phyloP scores from a whole-genome alignment of 768 basidiomycete species.

The Podaxis sp. region DNA sequence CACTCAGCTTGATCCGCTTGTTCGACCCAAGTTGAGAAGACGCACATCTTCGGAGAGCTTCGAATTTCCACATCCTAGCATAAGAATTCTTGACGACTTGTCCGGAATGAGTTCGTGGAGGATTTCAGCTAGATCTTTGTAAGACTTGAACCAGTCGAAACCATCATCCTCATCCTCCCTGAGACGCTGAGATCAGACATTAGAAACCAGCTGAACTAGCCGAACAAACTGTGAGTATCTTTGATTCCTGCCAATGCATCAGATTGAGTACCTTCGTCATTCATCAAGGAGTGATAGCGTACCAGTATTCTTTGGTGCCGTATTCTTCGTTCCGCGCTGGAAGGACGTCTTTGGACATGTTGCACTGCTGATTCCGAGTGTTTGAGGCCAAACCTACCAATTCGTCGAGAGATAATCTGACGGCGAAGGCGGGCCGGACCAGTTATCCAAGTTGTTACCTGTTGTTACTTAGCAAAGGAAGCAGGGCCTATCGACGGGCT shows the following conservation, averaged over 20 bases:
- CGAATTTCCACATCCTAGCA: constrained; percentile 87
- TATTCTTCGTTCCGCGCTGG: constrained; percentile 72
- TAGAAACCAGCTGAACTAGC: neutral
- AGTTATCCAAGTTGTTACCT: too few species aligned
- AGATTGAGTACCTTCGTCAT: neutral
- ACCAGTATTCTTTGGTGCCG: constrained; percentile 71
- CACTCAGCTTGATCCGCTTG: neutral
- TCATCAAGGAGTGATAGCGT: constrained; percentile 19
- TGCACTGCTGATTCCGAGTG: neutral
- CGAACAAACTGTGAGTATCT: constrained; percentile 63
- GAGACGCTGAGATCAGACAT: constrained; percentile 8
- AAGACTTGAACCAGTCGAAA: constrained; percentile 90
- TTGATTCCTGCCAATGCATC: constrained; percentile 51
- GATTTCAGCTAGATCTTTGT: constrained; percentile 64
- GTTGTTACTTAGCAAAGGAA: too few species aligned
- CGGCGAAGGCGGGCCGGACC: too few species aligned
- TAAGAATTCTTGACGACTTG: constrained; percentile 61
- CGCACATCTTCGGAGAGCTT: constrained; percentile 74
- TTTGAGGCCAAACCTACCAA: too few species aligned
- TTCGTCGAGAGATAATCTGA: too few species aligned
- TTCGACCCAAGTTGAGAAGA: constrained; percentile 3
- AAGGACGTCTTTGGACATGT: constrained; percentile 29
- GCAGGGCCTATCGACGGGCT: too few species aligned
- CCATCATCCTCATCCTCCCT: constrained; percentile 60
- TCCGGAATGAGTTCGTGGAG: constrained; percentile 64